Evolutionary conservation across 2,329 filamentous ascomycete genomes (phyloP).

Genomic region (Pyrenochaeta sp.): DNA sequence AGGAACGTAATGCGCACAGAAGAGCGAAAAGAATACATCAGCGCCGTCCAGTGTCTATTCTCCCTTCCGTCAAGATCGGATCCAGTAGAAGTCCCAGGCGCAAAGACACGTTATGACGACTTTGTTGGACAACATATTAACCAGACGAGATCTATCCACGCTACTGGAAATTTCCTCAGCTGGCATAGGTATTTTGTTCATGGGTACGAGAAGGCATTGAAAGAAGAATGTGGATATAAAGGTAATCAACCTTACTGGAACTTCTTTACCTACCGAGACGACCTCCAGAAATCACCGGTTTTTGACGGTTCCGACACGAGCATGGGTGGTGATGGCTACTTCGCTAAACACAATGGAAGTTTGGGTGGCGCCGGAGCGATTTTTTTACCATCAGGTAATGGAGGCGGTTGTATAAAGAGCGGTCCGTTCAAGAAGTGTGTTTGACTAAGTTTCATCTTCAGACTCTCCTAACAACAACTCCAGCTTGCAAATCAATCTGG

Average conservation of each 20-base stretch:
- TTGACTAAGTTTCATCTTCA: not conserved
- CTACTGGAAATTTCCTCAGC: not conserved
- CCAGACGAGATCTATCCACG: slow-evolving; percentile 11
- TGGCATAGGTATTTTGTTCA: slow-evolving; percentile 49
- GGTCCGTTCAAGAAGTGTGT: slow-evolving; percentile 40
- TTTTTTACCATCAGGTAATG: slow-evolving; percentile 16
- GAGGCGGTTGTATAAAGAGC: slow-evolving; percentile 31
- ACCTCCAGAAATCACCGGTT: slow-evolving; percentile 38
- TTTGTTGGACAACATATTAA: slow-evolving; percentile 36
- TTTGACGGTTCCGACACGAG: slow-evolving; percentile 43
- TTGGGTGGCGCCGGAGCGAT: not conserved
- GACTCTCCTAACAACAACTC: not conserved
- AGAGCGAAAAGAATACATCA: slow-evolving; percentile 30
- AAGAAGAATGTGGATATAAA: slow-evolving; percentile 50
- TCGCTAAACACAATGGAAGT: slow-evolving; percentile 5
- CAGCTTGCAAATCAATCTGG: slow-evolving; percentile 31
- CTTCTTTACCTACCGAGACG: slow-evolving; percentile 46
- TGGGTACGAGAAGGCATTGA: slow-evolving; percentile 48
- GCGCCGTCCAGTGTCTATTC: slow-evolving; percentile 30
- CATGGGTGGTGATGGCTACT: slow-evolving; percentile 46
- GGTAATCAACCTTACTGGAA: slow-evolving; percentile 58
- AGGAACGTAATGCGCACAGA: no score
- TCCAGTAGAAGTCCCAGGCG: slow-evolving; percentile 22
- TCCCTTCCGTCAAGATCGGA: slow-evolving; percentile 20
- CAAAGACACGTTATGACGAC: slow-evolving; percentile 35